These are phyloP conservation scores for Mollisiaceae sp. DNA, from an alignment of 2,329 filamentous ascomycete species.

Conservation along the genomic window DNA sequence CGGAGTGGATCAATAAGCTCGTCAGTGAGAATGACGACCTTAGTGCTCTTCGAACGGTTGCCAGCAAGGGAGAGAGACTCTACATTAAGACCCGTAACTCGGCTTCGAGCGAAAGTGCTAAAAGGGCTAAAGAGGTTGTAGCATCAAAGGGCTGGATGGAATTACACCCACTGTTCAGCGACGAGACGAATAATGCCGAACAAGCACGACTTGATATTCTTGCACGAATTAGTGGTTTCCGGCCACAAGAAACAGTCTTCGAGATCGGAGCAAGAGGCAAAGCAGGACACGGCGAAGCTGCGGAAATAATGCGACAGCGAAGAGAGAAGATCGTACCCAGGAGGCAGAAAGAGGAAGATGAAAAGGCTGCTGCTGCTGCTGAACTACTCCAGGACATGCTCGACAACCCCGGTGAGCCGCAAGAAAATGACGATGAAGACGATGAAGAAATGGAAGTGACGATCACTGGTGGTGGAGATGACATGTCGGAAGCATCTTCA, in stretches of 20 bases:
- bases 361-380: slow-evolving; percentile 45
- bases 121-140: slow-evolving; percentile 80
- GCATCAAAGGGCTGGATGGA: slow-evolving; percentile 72
- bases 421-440: slow-evolving; percentile 40
- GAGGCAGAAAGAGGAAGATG: slow-evolving; percentile 47
- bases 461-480: slow-evolving; percentile 42
- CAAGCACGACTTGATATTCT: slow-evolving; percentile 84
- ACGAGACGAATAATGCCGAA: slow-evolving; percentile 68
- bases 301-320: slow-evolving; percentile 76
- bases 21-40: slow-evolving; percentile 79
- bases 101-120: slow-evolving; percentile 88
- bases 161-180: slow-evolving; percentile 80
- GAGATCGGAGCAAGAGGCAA: slow-evolving; percentile 82
- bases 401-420: slow-evolving; percentile 29
- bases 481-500: slow-evolving; percentile 65
- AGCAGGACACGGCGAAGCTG: slow-evolving; percentile 64
- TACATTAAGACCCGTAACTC: slow-evolving; percentile 90
- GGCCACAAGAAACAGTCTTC: slow-evolving; percentile 94
- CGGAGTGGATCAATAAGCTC: slow-evolving; percentile 84
- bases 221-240: slow-evolving; percentile 84
- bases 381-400: slow-evolving; percentile 36
- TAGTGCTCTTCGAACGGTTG: slow-evolving; percentile 70
- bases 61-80: slow-evolving; percentile 87
- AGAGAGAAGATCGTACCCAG: slow-evolving; percentile 71
- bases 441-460: slow-evolving; percentile 46